phyloP scores from a whole-genome alignment of 2,329 filamentous ascomycete species.

The Septoria linicola region DNA sequence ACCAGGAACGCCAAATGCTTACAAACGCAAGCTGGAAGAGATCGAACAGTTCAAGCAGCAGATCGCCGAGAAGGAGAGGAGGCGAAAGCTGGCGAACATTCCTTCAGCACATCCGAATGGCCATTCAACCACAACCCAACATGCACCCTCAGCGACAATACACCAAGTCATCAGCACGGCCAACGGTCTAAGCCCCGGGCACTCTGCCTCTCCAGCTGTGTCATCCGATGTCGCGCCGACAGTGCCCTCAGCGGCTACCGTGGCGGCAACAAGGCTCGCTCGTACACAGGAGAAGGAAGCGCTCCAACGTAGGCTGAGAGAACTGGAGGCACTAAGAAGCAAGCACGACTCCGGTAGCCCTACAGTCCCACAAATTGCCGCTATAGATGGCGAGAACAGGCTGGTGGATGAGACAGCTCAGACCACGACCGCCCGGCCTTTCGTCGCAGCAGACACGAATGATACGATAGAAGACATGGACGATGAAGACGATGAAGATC shows the following conservation, averaged over 20 bases:
- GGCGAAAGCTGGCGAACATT: slow-evolving; percentile 37
- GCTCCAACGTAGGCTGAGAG: slow-evolving; percentile 13
- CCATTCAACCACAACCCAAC: too few relatives aligned
- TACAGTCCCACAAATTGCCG: not conserved
- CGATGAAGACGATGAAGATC: slow-evolving; percentile 19
- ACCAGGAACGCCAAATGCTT: slow-evolving; percentile 21
- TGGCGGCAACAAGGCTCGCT: slow-evolving; percentile 5
- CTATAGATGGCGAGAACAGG: not conserved
- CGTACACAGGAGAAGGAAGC: slow-evolving; percentile 17
- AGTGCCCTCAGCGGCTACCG: slow-evolving; percentile 1
- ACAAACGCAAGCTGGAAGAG: slow-evolving; percentile 26
- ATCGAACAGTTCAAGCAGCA: slow-evolving; percentile 30
- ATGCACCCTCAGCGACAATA: not conserved
- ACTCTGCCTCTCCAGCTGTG: not conserved
- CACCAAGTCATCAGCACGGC: too few relatives aligned
- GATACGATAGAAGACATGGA: slow-evolving; percentile 14
- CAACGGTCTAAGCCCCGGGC: too few relatives aligned
- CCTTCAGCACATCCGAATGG: not conserved
- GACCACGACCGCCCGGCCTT: not conserved
- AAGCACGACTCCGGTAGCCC: slow-evolving; percentile 7
- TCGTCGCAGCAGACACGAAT: not conserved
- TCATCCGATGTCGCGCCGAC: not conserved
- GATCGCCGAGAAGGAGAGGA: slow-evolving; percentile 45
- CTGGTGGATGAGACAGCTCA: not conserved
- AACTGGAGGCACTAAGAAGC: slow-evolving; percentile 13